These are phyloP conservation scores for Nicotiana tomentosiformis DNA, from an alignment of 257 asterid species.

Conservation along the genomic window DNA sequence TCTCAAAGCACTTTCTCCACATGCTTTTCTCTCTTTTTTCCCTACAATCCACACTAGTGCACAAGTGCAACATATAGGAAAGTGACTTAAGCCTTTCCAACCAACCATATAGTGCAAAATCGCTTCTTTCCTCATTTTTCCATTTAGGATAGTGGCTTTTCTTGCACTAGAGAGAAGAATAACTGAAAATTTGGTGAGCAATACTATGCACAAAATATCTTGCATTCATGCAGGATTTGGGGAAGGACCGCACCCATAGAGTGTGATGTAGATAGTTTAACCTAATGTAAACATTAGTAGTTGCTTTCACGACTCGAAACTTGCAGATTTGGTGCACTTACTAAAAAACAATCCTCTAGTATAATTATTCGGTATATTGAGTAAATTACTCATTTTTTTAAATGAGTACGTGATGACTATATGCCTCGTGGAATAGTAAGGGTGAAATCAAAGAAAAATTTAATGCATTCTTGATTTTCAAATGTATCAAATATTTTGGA, in stretches of 20 bases:
- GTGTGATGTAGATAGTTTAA: too few species aligned
- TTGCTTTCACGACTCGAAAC: accelerated
- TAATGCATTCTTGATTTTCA: too few species aligned
- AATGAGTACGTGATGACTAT: too few species aligned
- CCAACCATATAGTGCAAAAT: not conserved
- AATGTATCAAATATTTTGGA: too few species aligned
- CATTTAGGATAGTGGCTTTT: not conserved
- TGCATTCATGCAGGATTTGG: accelerated
- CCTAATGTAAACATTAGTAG: too few species aligned
- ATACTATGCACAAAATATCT: accelerated
- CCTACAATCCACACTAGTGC: not conserved
- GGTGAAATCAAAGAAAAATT: too few species aligned
- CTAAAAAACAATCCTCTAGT: too few species aligned
- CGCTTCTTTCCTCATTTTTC: not conserved
- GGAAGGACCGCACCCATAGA: accelerated
- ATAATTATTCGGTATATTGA: not conserved
- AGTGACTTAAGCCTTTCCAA: not conserved
- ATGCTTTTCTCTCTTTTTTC: not conserved
- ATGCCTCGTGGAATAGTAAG: too few species aligned
- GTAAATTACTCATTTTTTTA: not conserved
- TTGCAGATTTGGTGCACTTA: too few species aligned
- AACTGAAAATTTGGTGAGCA: too few species aligned
- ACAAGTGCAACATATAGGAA: not conserved
- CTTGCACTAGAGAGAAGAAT: not conserved
- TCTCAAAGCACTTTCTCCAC: not conserved